A percentile compares a stretch with the other conserved stretches of the same genome.
phyloP scores from a whole-genome alignment of 805 yeast genomes.

The Saccharomyces jurei region DNA sequence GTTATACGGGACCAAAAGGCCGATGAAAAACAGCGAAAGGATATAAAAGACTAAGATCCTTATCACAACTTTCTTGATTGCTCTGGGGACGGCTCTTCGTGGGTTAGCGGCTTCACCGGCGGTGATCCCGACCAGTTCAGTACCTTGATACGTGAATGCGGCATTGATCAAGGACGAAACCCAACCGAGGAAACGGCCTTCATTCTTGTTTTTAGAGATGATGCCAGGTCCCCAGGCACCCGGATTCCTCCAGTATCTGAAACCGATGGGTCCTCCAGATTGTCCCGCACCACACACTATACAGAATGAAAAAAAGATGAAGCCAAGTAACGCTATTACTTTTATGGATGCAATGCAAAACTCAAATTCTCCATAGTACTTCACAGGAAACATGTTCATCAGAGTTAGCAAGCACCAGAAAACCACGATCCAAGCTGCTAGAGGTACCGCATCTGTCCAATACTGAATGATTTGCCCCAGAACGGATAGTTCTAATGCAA shows the following conservation, averaged over 20 bases:
- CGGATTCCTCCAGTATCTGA: constrained; percentile 69
- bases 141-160: constrained; percentile 68
- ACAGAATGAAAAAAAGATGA: constrained; percentile 50
- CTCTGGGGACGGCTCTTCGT: constrained; percentile 54
- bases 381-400: constrained; percentile 54
- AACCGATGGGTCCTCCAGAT: constrained; percentile 54
- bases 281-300: constrained; percentile 64
- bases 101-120: constrained; percentile 65
- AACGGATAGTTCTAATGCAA: constrained; percentile 59
- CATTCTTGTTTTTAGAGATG: constrained; percentile 36
- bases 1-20: constrained; percentile 55
- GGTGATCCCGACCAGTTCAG: constrained; percentile 60
- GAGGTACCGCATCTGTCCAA: constrained; percentile 63
- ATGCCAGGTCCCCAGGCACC: constrained; percentile 64
- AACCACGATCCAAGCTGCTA: constrained; percentile 58
- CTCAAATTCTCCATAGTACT: constrained; percentile 60
- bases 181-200: constrained; percentile 57
- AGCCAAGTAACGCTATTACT: constrained; percentile 56
- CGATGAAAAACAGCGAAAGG: constrained; percentile 52
- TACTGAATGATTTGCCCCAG: constrained; percentile 51
- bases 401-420: constrained; percentile 46
- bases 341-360: constrained; percentile 61
- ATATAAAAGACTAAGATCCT: constrained; percentile 59
- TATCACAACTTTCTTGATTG: constrained; percentile 54
- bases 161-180: constrained; percentile 55